Conservation (phyloP, 1,284 basidiomycete genomes). For the Ceratobasidium sp. region DNA sequence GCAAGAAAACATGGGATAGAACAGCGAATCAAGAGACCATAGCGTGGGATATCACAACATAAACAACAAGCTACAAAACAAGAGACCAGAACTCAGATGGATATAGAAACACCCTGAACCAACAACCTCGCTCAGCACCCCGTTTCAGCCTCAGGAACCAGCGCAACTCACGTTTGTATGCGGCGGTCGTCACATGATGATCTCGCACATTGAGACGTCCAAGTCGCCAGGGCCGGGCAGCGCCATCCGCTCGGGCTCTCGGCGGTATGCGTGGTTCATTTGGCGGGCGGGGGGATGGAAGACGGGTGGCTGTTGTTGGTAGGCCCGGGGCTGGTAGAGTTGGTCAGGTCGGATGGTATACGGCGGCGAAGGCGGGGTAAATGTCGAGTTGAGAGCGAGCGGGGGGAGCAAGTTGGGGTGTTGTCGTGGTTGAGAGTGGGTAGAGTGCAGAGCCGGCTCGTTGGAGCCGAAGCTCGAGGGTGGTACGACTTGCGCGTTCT, state of each 20-base stretch:
- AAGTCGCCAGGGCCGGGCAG: slow-evolving; percentile 24
- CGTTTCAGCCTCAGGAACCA: background rate
- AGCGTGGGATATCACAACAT: background rate
- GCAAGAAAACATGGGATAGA: background rate
- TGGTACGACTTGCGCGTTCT: background rate
- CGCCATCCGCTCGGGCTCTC: slow-evolving; percentile 10
- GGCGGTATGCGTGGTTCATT: background rate
- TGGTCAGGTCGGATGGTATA: background rate
- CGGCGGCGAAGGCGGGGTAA: slow-evolving; percentile 9
- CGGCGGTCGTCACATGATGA: slow-evolving; percentile 22
- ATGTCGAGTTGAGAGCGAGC: slow-evolving; percentile 1
- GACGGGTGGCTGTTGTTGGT: background rate
- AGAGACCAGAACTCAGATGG: background rate
- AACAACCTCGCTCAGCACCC: background rate
- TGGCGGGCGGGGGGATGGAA: background rate
- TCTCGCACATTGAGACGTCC: slow-evolving; percentile 16
- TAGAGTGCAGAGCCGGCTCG: background rate
- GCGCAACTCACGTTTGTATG: slow-evolving; percentile 26
- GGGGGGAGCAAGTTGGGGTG: background rate
- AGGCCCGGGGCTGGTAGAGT: background rate
- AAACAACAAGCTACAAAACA: background rate
- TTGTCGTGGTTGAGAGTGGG: background rate
- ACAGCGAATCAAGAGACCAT: background rate
- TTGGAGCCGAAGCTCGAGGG: background rate
- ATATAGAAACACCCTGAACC: background rate